Base-by-base conservation (phyloP, 1,284 basidiomycete genomes). In the Vanrija pseudolonga region DNA sequence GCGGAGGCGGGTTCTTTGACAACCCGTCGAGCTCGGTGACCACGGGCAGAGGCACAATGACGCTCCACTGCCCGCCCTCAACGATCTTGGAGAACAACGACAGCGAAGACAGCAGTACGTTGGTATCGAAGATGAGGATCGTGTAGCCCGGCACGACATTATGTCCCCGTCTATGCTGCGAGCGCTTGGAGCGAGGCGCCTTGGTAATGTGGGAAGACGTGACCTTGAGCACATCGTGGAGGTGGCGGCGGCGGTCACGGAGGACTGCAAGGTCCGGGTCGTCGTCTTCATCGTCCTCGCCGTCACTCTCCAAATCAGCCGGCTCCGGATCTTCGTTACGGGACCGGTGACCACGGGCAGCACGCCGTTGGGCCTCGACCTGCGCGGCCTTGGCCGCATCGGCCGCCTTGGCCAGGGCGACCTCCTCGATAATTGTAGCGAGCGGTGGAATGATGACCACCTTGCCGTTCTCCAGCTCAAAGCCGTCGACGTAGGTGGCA, bases 21-120 rank as follows among this genome's bases (percentile, higher is more conserved):
- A 98, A 82, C 14, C 94, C 92, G 65, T 98, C 95, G 11, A 98
- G 85, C 68, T 98, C 95, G 80, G 94, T 97, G 65, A 98, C 83
- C 52, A 96, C 95, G 57, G 92, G 92, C 2, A 97, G 82, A 4
- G 95, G 95, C 0, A 98, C 80, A 52, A 98, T 80, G 48, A 96
- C 81, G 0, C 89, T 96, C 92, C 92, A 98, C 41, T 80, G 80
- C 26, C 85, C 78, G 59, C 85, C 85, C 71, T 95, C 88, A 55
- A 98, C 81, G 55, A 98, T 80, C 12, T 85, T 82, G 3, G 83
- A 74, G 58, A 98, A 81, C 57, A 87, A 79, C 0, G 84, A 74
- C 6, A 95, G 78, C 0, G 88, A 88, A 0, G 89, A 88, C 6
- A 97, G 81, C 0, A 97, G 78, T 56, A 97, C 88, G 77, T 98